Conservation (phyloP, 345 rosid genomes). For the Pistacia integerrima region DNA sequence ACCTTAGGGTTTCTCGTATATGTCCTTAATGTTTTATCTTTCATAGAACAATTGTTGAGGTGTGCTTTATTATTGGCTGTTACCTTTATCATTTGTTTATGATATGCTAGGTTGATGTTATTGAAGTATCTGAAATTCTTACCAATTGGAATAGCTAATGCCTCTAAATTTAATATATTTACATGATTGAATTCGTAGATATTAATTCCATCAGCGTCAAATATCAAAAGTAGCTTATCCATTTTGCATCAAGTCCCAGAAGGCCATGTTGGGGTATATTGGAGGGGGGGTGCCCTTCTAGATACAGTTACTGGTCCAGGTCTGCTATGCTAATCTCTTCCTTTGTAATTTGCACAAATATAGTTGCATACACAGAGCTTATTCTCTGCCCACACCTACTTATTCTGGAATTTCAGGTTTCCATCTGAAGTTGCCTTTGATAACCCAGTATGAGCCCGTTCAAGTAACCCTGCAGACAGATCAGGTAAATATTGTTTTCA, state of each 20-base stretch:
- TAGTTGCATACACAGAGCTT: background rate
- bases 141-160: background rate
- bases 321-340: constrained; percentile 14
- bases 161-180: background rate
- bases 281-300: constrained; percentile 93
- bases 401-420: constrained; percentile 51
- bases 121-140: background rate
- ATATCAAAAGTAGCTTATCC: constrained; percentile 36
- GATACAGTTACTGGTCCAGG: constrained; percentile 71
- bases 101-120: background rate
- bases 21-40: too few relatives aligned
- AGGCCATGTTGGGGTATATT: constrained; percentile 95
- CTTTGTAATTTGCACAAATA: constrained; percentile 5
- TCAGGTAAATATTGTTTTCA: constrained; percentile 43
- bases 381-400: background rate
- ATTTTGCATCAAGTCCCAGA: constrained; percentile 89
- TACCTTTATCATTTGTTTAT: background rate
- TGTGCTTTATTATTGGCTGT: background rate
- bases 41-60: too few relatives aligned
- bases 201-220: constrained; percentile 45
- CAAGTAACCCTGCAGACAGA: constrained; percentile 97
- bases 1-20: too few relatives aligned
- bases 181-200: constrained; percentile 38
- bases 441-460: constrained; percentile 85
- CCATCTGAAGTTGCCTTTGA: constrained; percentile 76